Evolutionary conservation across 306 rosid genomes (phyloP), one percentile per base, ranked within the genome.

Genomic region (Fragaria nilgerrensis): DNA sequence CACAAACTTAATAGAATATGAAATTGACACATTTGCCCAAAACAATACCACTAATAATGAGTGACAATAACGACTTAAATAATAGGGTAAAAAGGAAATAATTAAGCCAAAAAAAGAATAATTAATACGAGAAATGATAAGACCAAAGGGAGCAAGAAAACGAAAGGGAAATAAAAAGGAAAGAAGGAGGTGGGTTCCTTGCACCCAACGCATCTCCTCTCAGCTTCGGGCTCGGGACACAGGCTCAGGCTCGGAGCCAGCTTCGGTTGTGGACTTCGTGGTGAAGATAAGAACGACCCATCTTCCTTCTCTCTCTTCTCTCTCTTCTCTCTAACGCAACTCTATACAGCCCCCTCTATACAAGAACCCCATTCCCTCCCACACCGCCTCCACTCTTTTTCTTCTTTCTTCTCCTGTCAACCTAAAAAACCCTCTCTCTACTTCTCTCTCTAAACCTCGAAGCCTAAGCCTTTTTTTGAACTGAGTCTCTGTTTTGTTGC

Each of bases 121-220:
- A 19, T 66, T n/a, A 73, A 61, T 32, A 19, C 0, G 3, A 58
- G 32, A 63, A 77, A 73, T 84, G 91, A 89, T 81, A 86, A 86
- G 88, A 85, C 88, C 76, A 74, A 85, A 79, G 86, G 86, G 74
- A 76, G 65, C 66, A 81, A 80, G 93, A 89, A 89, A 88, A 87
- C 80, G 97, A 90, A 85, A 86, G 89, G 78, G 25, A 23, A 80
- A 88, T 80, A 74, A 72, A 89, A 89, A 83, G 88, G 94, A 88
- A 88, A 82, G 91, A 80, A 78, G 88, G 93, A 84, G 92, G 91
- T 77, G 86, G 88, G 88, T 96, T 92, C 93, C 99, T 92, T 91
- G 85, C 80, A 23, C 79, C 86, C 72, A 86, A 91, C 93, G 97
- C 89, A 91, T 87, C 84, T 86, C 11, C 19, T 9, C 65, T 12